Base-by-base conservation (phyloP, 2,329 filamentous ascomycete genomes). In the Pezicula carpinea region DNA sequence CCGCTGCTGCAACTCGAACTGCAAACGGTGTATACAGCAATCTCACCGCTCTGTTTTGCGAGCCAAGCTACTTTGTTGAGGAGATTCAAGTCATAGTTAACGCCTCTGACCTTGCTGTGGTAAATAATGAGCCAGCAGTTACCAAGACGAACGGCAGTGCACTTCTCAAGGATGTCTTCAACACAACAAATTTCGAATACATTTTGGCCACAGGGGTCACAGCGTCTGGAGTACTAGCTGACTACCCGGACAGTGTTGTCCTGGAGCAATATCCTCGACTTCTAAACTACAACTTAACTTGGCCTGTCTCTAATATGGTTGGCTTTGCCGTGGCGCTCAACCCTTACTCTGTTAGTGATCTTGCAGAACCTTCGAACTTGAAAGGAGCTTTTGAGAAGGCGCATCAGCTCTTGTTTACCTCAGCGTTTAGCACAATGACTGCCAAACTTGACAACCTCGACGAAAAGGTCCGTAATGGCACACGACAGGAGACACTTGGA, bases 61-160 rank as follows among this genome's bases (percentile, higher is more conserved):
- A 69, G 18, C 49, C 73, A 0, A 53, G 29, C 0, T 82, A 80
- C 46, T 71, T 67, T 41, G 62, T 66, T n/a, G 73, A 77, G 33
- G 11, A 61, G 0, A 73, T 76, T 0, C 56, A 60, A 0, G 70
- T 72, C 0, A 72, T 65, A 0, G 62, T 80, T 1, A 50, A 58
- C 5, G 46, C 54, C 4, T 58, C 60, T 0, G 45, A 48, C 6
- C 46, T 51, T 6, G 36, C 51, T 1, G 55, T 68, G 3, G 7
- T 61, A 10, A 23, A 29, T 18, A 11, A 29, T 14, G 33, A 42
- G 15, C 5, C 40, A 2, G n/a, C n/a, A 10, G 23, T 11, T 32
- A 1, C n/a, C 23, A 19, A 43, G 21, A 39, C 43, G 3, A 29
- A 57, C 1, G 60, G 56, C 0, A 50, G 38, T 53, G 2, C 39